These are phyloP conservation scores for Neurospora sp. DNA, from an alignment of 2,329 filamentous ascomycete species.

Conservation along the genomic window DNA sequence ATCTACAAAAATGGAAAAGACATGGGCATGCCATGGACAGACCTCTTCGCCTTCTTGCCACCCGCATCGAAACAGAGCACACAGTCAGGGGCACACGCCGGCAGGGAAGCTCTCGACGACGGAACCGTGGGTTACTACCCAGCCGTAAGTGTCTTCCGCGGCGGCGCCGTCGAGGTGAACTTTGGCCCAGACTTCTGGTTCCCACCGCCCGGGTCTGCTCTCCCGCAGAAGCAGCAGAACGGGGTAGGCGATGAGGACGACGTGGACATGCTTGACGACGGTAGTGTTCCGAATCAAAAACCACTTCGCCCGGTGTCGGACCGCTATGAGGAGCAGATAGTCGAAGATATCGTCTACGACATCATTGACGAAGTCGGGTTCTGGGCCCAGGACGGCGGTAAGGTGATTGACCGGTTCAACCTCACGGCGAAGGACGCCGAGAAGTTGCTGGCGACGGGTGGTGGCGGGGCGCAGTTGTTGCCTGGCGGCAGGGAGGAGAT, in stretches of 20 bases:
- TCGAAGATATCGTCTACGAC: constrained; percentile 88
- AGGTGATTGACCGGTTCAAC: constrained; percentile 31
- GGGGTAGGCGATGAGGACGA: constrained; percentile 27
- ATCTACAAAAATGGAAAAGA: constrained; percentile 87
- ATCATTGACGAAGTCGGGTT: constrained; percentile 91
- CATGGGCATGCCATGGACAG: constrained; percentile 79
- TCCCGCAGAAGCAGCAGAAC: constrained; percentile 20
- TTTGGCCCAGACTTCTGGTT: constrained; percentile 93
- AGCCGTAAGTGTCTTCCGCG: constrained; percentile 82
- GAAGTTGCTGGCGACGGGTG: constrained; percentile 21
- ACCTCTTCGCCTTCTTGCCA: constrained; percentile 83
- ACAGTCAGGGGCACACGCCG: constrained; percentile 48
- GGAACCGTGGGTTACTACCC: constrained; percentile 95
- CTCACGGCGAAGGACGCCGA: constrained; percentile 29
- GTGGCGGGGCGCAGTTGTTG: constrained; percentile 29
- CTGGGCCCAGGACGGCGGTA: constrained; percentile 61
- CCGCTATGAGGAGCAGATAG: constrained; percentile 85
- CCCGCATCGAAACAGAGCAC: constrained; percentile 69
- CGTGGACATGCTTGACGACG: neutral
- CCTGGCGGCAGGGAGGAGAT: constrained; percentile 46
- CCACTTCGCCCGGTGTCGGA: constrained; percentile 56
- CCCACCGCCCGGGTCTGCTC: constrained; percentile 53
- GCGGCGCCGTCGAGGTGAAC: constrained; percentile 84
- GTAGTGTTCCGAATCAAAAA: neutral
- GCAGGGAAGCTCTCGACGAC: constrained; percentile 82